phyloP scores from a whole-genome alignment of 805 yeast species.

The Saturnispora hagleri region DNA sequence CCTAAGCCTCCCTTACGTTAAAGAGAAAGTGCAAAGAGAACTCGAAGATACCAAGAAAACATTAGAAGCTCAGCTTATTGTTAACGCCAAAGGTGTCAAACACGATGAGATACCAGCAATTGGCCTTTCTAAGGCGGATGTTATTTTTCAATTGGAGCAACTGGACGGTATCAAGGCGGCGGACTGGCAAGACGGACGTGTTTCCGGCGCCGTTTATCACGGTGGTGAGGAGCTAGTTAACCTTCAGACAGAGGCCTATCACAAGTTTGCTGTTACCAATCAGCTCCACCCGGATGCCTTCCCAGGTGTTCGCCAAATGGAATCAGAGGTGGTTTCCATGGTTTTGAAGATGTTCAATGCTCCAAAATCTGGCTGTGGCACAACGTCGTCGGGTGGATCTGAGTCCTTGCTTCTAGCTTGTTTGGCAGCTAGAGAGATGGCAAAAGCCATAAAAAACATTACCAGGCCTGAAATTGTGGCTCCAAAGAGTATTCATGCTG shows the following conservation, averaged over 20 bases:
- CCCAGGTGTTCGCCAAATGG: slow-evolving; percentile 96
- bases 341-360: slow-evolving; percentile 73
- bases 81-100: slow-evolving; percentile 37
- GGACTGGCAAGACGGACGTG: slow-evolving; percentile 77
- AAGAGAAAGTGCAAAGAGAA: slow-evolving; percentile 50
- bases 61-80: slow-evolving; percentile 51
- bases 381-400: slow-evolving; percentile 91
- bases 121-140: slow-evolving; percentile 44
- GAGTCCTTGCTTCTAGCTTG: slow-evolving; percentile 85
- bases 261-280: slow-evolving; percentile 75
- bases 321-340: slow-evolving; percentile 90
- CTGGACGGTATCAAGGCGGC: slow-evolving; percentile 44
- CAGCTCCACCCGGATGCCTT: slow-evolving; percentile 96
- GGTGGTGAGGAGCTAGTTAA: slow-evolving; percentile 75
- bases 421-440: slow-evolving; percentile 78
- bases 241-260: slow-evolving; percentile 70
- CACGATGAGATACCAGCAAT: slow-evolving; percentile 45
- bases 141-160: slow-evolving; percentile 43
- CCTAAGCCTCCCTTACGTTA: slow-evolving; percentile 30
- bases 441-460: slow-evolving; percentile 46
- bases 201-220: slow-evolving; percentile 94
- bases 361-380: slow-evolving; percentile 65
- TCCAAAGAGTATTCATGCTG: slow-evolving; percentile 89
- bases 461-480: slow-evolving; percentile 78
- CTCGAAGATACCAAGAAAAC: slow-evolving; percentile 36